A percentile compares a stretch with the other conserved stretches of the same genome.
Evolutionary conservation across 2,329 filamentous ascomycete species (phyloP).

Genomic region (Aureobasidium lini): DNA sequence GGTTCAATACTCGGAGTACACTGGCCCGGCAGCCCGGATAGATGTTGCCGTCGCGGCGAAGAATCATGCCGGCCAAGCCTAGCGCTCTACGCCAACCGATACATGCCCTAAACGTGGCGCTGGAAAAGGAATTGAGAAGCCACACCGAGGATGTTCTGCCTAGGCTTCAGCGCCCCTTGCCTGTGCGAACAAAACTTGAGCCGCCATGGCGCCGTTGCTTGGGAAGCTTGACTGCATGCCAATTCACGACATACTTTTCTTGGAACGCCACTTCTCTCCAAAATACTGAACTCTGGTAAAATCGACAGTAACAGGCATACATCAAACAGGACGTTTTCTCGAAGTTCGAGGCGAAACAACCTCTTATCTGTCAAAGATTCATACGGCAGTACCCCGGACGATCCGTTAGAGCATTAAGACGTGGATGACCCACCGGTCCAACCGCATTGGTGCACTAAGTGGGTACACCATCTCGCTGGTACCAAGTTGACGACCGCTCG

Average conservation of each 20-base stretch:
- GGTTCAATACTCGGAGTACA: background rate
- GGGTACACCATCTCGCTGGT: background rate
- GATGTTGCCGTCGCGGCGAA: background rate
- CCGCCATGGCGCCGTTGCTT: background rate
- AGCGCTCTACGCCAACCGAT: background rate
- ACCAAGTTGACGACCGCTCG: background rate
- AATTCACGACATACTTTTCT: background rate
- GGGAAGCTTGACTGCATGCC: slow-evolving; percentile 2
- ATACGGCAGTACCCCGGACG: slow-evolving; percentile 1
- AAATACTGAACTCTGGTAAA: background rate
- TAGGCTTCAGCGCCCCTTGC: background rate
- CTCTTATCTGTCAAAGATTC: background rate
- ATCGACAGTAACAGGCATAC: background rate
- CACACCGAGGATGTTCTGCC: background rate
- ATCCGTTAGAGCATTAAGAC: background rate
- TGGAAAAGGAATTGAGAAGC: background rate
- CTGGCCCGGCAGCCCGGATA: background rate
- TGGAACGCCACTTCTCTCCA: background rate
- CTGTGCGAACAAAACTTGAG: background rate
- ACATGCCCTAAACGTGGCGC: background rate
- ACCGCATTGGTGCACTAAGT: background rate
- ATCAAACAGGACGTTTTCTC: background rate
- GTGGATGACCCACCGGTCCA: background rate
- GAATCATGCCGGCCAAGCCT: background rate
- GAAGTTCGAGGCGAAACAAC: background rate